Percentiles rank a stretch among this genome's conserved stretches.
Evolutionary conservation across 768 basidiomycete genomes (phyloP).

Genomic region (Fistulinella prunicolor): DNA sequence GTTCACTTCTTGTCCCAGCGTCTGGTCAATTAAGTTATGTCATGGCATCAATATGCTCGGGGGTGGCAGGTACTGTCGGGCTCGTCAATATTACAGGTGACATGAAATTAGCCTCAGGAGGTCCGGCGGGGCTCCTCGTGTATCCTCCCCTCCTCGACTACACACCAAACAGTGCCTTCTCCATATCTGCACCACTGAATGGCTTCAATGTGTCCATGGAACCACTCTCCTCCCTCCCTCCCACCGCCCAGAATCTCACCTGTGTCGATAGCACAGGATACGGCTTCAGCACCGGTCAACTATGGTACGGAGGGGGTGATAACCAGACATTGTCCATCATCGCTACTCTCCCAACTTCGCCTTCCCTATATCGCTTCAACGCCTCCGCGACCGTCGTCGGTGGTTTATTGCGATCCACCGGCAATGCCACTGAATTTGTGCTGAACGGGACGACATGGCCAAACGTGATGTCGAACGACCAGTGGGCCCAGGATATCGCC

Average conservation of each 20-base stretch:
- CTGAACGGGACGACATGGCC: not conserved
- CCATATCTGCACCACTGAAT: not conserved
- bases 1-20: not conserved
- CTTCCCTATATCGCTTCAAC: not conserved
- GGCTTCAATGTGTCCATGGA: slow-evolving; percentile 7
- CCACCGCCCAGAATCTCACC: slow-evolving; percentile 1
- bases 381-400: not conserved
- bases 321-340: not conserved
- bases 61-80: not conserved
- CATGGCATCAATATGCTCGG: not conserved
- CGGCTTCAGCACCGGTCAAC: not conserved
- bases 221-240: not conserved
- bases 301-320: not conserved
- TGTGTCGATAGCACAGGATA: not conserved
- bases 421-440: not conserved
- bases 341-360: not conserved
- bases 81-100: not conserved
- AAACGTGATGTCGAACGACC: not conserved
- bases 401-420: not conserved
- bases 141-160: too few species aligned
- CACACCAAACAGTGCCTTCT: not conserved
- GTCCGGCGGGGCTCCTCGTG: not conserved
- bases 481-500: slow-evolving; percentile 1
- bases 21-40: not conserved
- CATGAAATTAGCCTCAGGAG: too few species aligned